Evolutionary conservation across 108 stramenopile genomes (phyloP).

Genomic region (Nitzschia sp.): DNA sequence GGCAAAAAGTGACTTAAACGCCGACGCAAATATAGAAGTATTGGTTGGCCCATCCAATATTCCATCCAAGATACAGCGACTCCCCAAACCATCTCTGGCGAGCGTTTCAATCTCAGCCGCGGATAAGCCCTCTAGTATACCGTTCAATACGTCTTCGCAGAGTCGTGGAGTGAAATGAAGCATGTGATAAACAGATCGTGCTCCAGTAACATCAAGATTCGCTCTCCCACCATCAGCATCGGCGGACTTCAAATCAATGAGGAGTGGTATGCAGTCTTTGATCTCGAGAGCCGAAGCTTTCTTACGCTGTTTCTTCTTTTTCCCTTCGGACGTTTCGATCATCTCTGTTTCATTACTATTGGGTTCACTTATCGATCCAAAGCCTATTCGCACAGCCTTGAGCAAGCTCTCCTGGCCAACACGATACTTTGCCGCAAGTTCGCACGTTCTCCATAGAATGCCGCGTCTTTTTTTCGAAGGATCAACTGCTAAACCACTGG

Average conservation of each 20-base stretch:
- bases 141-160: conserved; percentile 58
- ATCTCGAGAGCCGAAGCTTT: conserved; percentile 47
- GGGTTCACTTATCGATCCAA: conserved; percentile 29
- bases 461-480: conserved; percentile 47
- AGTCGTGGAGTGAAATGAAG: conserved; percentile 73
- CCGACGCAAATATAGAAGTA: conserved; percentile 30
- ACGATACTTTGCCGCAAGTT: conserved; percentile 64
- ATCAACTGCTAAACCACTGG: conserved; percentile 61
- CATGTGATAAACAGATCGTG: conserved; percentile 69
- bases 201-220: conserved; percentile 60
- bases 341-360: background rate
- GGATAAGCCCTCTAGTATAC: conserved; percentile 45
- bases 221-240: conserved; percentile 41
- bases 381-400: conserved; percentile 64
- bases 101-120: conserved; percentile 53
- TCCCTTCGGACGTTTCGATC: conserved; percentile 14
- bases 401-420: conserved; percentile 70
- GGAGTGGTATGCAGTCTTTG: conserved; percentile 54
- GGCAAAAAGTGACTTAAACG: conserved; percentile 42
- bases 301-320: conserved; percentile 62
- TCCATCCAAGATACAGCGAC: conserved; percentile 80
- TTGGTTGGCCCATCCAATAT: conserved; percentile 69
- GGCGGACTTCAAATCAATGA: conserved; percentile 52
- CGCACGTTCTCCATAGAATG: conserved; percentile 77
- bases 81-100: conserved; percentile 80